Percentiles rank a stretch among this genome's conserved stretches.
Conservation (phyloP, 2,329 filamentous ascomycete species). For the Penicillium crustosum region DNA sequence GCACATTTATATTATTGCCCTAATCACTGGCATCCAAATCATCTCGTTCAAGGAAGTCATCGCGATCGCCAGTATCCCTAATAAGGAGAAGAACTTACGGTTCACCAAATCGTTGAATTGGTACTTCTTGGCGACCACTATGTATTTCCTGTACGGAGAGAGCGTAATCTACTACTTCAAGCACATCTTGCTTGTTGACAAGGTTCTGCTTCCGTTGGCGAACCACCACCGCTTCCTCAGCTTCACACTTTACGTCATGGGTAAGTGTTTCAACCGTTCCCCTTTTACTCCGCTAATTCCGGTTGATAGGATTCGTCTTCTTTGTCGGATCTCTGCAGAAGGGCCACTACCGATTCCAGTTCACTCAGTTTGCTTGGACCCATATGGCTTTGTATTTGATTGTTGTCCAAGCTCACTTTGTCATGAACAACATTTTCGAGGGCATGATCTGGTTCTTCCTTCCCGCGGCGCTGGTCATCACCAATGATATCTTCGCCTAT, state of each 20-base stretch:
- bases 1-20: slow-evolving; percentile 93
- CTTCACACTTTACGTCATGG: slow-evolving; percentile 96
- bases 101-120: slow-evolving; percentile 97
- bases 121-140: slow-evolving; percentile 98
- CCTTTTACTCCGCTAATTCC: slow-evolving; percentile 12
- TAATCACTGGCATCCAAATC: slow-evolving; percentile 92
- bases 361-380: slow-evolving; percentile 98
- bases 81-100: slow-evolving; percentile 81
- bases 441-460: slow-evolving; percentile 99
- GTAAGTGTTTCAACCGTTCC: slow-evolving; percentile 52
- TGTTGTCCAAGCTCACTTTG: slow-evolving; percentile 95
- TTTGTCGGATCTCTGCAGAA: slow-evolving; percentile 94
- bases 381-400: slow-evolving; percentile 99
- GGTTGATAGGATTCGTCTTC: slow-evolving; percentile 80
- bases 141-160: slow-evolving; percentile 99
- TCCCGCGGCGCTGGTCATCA: slow-evolving; percentile 90
- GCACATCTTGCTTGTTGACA: slow-evolving; percentile 93
- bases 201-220: slow-evolving; percentile 85
- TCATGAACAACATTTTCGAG: slow-evolving; percentile 99
- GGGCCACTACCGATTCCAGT: slow-evolving; percentile 96
- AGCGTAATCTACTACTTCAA: slow-evolving; percentile 99
- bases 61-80: slow-evolving; percentile 92
- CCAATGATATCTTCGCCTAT: slow-evolving; percentile 98
- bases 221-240: slow-evolving; percentile 98
- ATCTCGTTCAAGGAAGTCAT: slow-evolving; percentile 99